phyloP scores from a whole-genome alignment of 768 basidiomycete species.

The Boletus speciosus region DNA sequence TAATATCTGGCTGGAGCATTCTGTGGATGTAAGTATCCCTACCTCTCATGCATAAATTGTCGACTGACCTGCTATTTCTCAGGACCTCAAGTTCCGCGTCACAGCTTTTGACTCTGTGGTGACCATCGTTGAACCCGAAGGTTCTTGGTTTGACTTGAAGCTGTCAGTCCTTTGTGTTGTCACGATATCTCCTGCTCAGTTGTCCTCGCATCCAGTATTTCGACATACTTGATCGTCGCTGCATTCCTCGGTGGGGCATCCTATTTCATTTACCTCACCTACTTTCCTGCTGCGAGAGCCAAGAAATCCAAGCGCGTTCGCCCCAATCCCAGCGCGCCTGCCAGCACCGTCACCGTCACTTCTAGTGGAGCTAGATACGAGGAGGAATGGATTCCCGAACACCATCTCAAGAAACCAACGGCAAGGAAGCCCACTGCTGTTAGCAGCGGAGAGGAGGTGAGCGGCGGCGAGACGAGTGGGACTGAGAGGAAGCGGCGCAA shows the following conservation, averaged over 20 bases:
- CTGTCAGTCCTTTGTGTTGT: conserved; percentile 49
- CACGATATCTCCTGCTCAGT: conserved; percentile 1
- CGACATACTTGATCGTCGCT: conserved; percentile 68
- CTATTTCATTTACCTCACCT: conserved; percentile 64
- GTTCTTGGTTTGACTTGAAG: conserved; percentile 75
- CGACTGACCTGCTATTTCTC: not conserved
- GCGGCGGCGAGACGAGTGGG: conserved; percentile 62
- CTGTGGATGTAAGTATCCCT: conserved; percentile 48
- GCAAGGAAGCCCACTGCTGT: conserved; percentile 43
- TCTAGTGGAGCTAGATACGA: conserved; percentile 65
- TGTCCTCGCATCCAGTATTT: conserved; percentile 37
- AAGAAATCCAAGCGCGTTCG: conserved; percentile 48
- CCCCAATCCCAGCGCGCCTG: conserved; percentile 49
- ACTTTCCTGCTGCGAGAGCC: conserved; percentile 57
- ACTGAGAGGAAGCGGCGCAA: conserved; percentile 47
- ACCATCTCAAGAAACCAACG: conserved; percentile 72
- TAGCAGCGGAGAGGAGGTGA: conserved; percentile 64
- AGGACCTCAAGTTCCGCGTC: conserved; percentile 61
- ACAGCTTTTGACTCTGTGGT: conserved; percentile 73
- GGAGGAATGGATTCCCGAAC: conserved; percentile 92
- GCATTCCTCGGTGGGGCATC: conserved; percentile 58
- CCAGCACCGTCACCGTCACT: conserved; percentile 57
- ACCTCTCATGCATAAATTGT: not conserved
- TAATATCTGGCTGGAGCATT: conserved; percentile 73
- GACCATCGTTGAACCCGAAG: conserved; percentile 74